Base-by-base conservation (phyloP, 257 asterid genomes). In the Linderniella brevidens region DNA sequence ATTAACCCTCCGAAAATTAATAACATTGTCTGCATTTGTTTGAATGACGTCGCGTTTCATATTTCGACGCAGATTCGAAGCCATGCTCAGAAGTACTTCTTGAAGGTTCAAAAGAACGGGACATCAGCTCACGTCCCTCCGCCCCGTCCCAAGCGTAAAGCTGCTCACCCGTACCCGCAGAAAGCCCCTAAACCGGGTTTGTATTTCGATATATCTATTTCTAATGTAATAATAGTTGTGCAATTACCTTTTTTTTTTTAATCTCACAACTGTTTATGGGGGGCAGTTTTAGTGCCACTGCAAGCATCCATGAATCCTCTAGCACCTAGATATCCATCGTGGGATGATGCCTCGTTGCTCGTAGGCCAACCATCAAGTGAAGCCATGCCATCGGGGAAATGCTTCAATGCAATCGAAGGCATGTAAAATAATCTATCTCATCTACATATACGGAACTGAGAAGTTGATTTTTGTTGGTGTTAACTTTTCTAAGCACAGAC, bases 121-220 rank as follows among this genome's bases (percentile, higher is more conserved):
- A 63, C 95, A 45, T 62, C 50, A 19, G 95, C 97, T 35, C 95
- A 88, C 48, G 92, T 88, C 37, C 97, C 97, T 41, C 97, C 97
- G 32, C 97, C 97, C 62, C 97, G 95, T 51, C 97, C 97, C 9
- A 87, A 87, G 78, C 92, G 97, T 50, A 88, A 88, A 84, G 90
- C 97, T 19, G 56, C 92, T 67, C 97, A 88, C 72, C 93, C 97
- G 18, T 88, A 88, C 64, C 95, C 97, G 1, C 97, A 87, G 58
- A 87, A 87, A 76, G 95, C 95, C 41, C 73, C 79, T n/a, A 80
- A 80, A 78, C 78, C 76, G 59, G 95, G 97, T 87, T 32, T 48
- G 83, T 56, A 39, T 39, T 11, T 39, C n/a, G 13, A 39, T 11
- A 39, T 11, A 10, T 39, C 4, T 13, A 8, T 37, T 11, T 39